phyloP scores from a whole-genome alignment of 2,329 filamentous ascomycete genomes.

The Clarireedia homoeocarpa region DNA sequence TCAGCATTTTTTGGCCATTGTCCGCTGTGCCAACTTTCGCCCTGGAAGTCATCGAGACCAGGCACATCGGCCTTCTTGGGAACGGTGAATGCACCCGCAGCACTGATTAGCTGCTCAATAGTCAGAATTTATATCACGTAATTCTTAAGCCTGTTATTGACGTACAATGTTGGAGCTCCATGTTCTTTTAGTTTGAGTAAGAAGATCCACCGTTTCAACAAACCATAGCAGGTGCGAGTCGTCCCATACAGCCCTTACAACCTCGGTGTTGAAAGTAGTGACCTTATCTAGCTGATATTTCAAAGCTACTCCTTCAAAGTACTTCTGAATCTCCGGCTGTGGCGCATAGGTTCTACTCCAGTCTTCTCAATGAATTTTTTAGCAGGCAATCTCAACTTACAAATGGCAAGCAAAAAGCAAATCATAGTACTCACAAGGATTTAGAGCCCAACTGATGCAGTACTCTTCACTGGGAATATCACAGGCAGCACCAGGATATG shows the following conservation, averaged over 20 bases:
- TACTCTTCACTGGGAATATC: conserved; percentile 2
- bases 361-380: not conserved
- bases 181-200: not conserved
- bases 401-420: not conserved
- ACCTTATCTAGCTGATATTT: not conserved
- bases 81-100: not conserved
- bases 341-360: conserved; percentile 1
- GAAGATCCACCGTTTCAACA: not conserved
- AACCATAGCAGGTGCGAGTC: not conserved
- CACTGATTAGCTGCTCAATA: not conserved
- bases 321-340: conserved; percentile 1
- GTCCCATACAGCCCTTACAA: not conserved
- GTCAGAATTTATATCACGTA: not conserved
- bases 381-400: too few relatives aligned
- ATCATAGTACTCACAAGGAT: not conserved
- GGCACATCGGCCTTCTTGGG: not conserved
- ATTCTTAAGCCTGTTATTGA: not conserved
- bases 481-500: conserved; percentile 1
- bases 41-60: not conserved
- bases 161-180: not conserved
- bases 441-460: not conserved
- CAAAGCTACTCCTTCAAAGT: conserved; percentile 1
- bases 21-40: not conserved
- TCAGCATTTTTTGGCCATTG: not conserved
- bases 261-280: not conserved